Conservation (phyloP, 306 rosid species). For the Cicer chorassanicum region DNA sequence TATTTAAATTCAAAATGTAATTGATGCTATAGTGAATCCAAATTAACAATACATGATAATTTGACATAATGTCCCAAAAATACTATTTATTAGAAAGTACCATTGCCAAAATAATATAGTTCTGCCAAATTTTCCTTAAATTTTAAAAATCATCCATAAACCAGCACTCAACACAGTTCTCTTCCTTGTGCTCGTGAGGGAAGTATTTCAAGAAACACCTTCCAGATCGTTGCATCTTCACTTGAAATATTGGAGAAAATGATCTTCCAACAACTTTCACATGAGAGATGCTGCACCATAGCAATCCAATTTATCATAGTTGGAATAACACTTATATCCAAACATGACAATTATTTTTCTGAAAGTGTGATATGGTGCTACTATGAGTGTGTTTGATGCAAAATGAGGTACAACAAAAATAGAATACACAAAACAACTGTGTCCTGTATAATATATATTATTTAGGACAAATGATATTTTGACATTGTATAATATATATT, state of each 20-base stretch:
- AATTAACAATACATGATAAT: background rate
- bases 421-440: background rate
- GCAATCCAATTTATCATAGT: constrained; percentile 13
- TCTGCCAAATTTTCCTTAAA: background rate
- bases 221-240: constrained; percentile 44
- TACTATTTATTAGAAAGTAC: background rate
- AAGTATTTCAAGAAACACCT: constrained; percentile 52
- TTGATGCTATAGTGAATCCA: background rate
- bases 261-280: constrained; percentile 58
- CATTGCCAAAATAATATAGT: background rate
- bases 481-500: no score
- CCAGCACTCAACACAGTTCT: background rate
- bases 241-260: constrained; percentile 45
- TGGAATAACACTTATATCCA: constrained; percentile 12
- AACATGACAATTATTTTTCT: background rate
- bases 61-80: background rate
- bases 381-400: background rate
- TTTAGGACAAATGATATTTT: no score
- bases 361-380: background rate
- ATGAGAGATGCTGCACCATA: constrained; percentile 59
- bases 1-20: background rate
- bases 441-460: no score
- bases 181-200: background rate
- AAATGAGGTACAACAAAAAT: background rate
- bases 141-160: background rate